Percentiles rank a stretch among this genome's conserved stretches.
Evolutionary conservation across 169 alveolate species (phyloP).

Genomic region (Perkinsus olseni): DNA sequence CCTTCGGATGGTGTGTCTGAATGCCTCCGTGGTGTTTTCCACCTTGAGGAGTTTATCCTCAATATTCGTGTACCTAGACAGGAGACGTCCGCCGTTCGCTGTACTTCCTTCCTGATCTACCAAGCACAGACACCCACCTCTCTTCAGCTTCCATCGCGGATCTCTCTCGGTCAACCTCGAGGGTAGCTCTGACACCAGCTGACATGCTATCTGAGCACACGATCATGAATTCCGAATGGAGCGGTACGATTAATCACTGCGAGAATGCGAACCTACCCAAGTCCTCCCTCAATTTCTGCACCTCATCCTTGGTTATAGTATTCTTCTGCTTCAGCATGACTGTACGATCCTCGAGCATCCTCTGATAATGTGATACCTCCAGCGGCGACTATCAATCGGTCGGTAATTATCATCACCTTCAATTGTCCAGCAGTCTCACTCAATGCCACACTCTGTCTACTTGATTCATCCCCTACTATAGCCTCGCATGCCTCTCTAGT

Average conservation of each 20-base stretch:
- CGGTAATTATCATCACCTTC: neutral
- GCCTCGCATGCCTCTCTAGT: neutral
- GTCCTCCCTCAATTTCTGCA: neutral
- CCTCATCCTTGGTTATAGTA: neutral
- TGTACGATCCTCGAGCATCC: neutral
- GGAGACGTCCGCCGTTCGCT: neutral
- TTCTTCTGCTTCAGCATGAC: neutral
- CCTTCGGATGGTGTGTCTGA: neutral
- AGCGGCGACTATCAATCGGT: too few relatives aligned
- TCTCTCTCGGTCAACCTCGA: neutral
- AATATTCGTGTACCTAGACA: neutral
- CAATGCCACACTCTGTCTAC: neutral
- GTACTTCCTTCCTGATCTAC: neutral
- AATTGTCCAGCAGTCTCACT: neutral
- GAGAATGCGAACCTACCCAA: too few relatives aligned
- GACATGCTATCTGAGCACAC: neutral
- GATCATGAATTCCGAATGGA: too few relatives aligned
- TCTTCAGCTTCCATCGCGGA: neutral
- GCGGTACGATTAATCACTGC: too few relatives aligned
- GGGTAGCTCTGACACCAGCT: neutral
- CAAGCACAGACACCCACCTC: neutral
- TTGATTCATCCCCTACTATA: neutral
- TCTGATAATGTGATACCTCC: neutral
- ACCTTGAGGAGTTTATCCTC: neutral
- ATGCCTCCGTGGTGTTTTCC: neutral